These are phyloP conservation scores for Candida sp. DNA, from an alignment of 1,139 yeast species.

Conservation along the genomic window DNA sequence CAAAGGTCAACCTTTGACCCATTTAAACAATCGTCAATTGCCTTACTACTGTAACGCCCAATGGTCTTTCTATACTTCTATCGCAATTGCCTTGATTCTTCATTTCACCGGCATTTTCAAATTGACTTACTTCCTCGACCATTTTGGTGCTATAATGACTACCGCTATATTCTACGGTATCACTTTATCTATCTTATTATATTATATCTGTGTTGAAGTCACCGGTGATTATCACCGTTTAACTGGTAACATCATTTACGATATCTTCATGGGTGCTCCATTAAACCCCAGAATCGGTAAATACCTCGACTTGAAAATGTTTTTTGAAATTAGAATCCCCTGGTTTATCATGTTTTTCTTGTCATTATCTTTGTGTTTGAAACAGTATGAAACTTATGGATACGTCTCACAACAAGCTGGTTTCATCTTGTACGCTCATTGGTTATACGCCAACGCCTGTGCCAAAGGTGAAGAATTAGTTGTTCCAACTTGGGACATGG, in stretches of 20 bases:
- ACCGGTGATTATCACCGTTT: slow-evolving; percentile 77
- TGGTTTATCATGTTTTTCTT: slow-evolving; percentile 90
- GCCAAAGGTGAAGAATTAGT: slow-evolving; percentile 97
- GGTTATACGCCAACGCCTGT: slow-evolving; percentile 96
- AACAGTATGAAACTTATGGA: slow-evolving; percentile 82
- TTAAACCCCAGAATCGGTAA: slow-evolving; percentile 93
- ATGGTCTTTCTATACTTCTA: slow-evolving; percentile 72
- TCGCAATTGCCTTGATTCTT: slow-evolving; percentile 53
- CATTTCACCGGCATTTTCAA: slow-evolving; percentile 76
- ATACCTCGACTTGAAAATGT: slow-evolving; percentile 86
- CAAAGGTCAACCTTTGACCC: slow-evolving; percentile 88
- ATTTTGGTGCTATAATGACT: slow-evolving; percentile 90
- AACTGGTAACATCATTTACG: slow-evolving; percentile 90
- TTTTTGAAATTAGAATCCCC: slow-evolving; percentile 94
- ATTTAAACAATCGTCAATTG: slow-evolving; percentile 72
- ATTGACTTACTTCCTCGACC: slow-evolving; percentile 69
- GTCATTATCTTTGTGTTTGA: slow-evolving; percentile 68
- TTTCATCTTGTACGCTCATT: slow-evolving; percentile 78
- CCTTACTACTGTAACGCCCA: slow-evolving; percentile 94
- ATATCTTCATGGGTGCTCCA: slow-evolving; percentile 96
- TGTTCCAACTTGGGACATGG: slow-evolving; percentile 99
- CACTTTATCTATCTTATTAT: slow-evolving; percentile 56
- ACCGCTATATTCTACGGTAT: slow-evolving; percentile 83
- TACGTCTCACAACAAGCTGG: slow-evolving; percentile 72
- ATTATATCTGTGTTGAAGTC: slow-evolving; percentile 62